Evolutionary conservation across 192 early-diverging fungal species (phyloP), one percentile per base, ranked within the genome.

Genomic region (Rhizophagus clarus): DNA sequence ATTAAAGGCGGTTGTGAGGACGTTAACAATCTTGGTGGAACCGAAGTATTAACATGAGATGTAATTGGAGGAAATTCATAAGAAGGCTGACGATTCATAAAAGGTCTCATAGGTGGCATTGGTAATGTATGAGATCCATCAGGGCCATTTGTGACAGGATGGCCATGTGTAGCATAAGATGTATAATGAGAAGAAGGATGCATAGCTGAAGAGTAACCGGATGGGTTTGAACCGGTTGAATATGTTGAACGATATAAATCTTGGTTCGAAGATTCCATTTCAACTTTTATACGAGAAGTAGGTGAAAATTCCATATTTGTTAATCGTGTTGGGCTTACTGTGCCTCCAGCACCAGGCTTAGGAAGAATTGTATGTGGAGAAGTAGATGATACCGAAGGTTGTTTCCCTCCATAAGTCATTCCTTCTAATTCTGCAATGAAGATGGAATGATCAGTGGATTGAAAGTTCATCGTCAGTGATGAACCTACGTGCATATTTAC

Each of bases 1-100:
- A 73, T 73, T 42, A 73, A 49, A 6, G 71, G 40, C 22, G 71
- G 40, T 37, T 29, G 67, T 12, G 29, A 10, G 8, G 70, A 22
- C 4, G 71, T 24, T 74, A 29, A 32, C 24, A 74, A 31, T 31
- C 73, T 26, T 32, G 73, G 49, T 74, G 49, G 29, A 45, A 14
- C 26, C 2, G 73, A n/a, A 34, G 45, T 51, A 60, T 74, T 74
- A 32, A 49, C 32, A 22, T 56, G 73, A 56, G 73, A 34, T 60
- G 49, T 61, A 61, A 74, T 9, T 9, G 73, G 73, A 32, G 73
- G 73, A 74, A 74, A 74, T 34, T 74, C 73, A 74, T 61, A 60
- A n/a, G 26, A 32, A 45, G 29, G 2, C 61, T 51, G 49, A 17
- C 73, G 51, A 74, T 74, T 74, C 72, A 34, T 29, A 56, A 32